Evolutionary conservation across 2,329 filamentous ascomycete species (phyloP), one percentile per base, ranked within the genome.

Genomic region (Trichoderma sp.): DNA sequence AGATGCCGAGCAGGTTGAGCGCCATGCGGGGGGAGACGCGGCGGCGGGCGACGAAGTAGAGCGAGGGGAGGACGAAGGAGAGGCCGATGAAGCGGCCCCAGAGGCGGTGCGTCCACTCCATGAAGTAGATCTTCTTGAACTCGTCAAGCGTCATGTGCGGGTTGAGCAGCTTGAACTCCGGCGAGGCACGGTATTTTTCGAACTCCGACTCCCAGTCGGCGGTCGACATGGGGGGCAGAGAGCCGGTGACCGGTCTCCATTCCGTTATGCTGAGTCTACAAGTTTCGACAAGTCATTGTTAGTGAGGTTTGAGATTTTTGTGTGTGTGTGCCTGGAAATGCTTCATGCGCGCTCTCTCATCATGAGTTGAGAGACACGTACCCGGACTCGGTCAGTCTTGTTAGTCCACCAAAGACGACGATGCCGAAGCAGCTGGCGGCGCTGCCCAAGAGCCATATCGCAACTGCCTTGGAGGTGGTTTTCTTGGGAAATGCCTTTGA

Each of bases 61-160:
- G 78, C 7, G 94, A 91, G 1, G 95, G 95, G 1, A 97, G 74
- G 55, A 97, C 88, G 77, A 98, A 97, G 58, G 92, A 90, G 68
- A 98, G 78, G 66, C 95, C 95, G 65, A 99, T 91, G 71, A 96
- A 83, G 69, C 95, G 89, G 52, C 95, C 95, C 93, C 95, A 98
- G 63, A 97, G 84, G 34, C 95, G 88, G 78, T 99, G 95, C 50
- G 89, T 88, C 95, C 95, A 99, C 82, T 99, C 95, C 95, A 98
- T 98, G 78, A 90, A 99, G 84, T 98, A 99, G 70, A 99, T 99
- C 76, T 95, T 90, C 79, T 98, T 97, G 82, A 98, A 99, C 76
- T 99, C 95, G 66, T 88, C 85, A 64, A 99, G 83, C 39, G 86
- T 90, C 95, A 99, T 99, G 76, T 92, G 87, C 39, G 93, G 90